Evolutionary conservation across 768 basidiomycete species (phyloP), one percentile per base, ranked within the genome.

Genomic region (Galerina marginata): DNA sequence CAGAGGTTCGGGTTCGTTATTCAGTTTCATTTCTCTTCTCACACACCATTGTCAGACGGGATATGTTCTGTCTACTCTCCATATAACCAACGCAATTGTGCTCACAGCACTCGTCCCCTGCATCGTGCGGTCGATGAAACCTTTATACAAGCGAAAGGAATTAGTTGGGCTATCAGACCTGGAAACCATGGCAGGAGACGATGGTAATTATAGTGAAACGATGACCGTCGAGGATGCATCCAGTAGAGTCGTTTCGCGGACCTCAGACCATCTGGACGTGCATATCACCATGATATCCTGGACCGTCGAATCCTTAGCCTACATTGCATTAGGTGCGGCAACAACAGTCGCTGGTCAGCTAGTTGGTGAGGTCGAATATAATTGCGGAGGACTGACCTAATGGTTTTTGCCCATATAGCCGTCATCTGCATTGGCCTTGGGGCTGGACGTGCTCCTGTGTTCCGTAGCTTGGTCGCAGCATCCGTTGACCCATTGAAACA

Each of bases 401-500:
- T 5, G 3, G 7, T 16, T 26, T 14, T 40, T 15, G 25, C 20
- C 16, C 15, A 45, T 45, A 11, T 15, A 59, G 58, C 51, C 26
- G 58, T 59, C 7, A 52, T 46, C 29, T 52, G 43, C 15, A 59
- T 59, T 2, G 58, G 58, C 29, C 20, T 59, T 12, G 58, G 58
- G 20, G 51, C 58, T 15, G 58, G 58, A 2, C 58, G 58, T 29
- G 38, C 37, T 2, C 58, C 58, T 3, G 58, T 53, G 20, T 59
- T 59, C 44, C 52, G 51, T 37, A 53, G 51, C 29, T 40, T 59
- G 52, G 58, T 59, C 37, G 58, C 49, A n/a, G 50, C 51, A 14
- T 59, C 58, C 15, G 50, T 54, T 2, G 58, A 59, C 9, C 51
- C 58, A 9, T 54, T 59, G 43, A 54, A 47, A 43, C 58, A 59